These are phyloP conservation scores for Venturia carpophila DNA, from an alignment of 2,329 filamentous ascomycete genomes.

Conservation along the genomic window DNA sequence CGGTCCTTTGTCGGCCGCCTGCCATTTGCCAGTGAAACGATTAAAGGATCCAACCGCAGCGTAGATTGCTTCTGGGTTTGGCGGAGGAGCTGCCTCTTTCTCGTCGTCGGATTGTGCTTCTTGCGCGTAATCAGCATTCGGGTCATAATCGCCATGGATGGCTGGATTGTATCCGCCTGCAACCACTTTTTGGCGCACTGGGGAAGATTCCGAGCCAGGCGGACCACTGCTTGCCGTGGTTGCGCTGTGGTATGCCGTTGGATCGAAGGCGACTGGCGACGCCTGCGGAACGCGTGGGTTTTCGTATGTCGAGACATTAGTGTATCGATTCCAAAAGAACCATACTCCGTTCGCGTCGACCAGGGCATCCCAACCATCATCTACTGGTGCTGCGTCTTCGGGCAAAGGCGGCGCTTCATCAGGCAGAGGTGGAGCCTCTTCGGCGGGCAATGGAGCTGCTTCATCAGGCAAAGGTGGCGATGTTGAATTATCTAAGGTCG, in stretches of 20 bases:
- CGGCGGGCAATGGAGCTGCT: conserved; percentile 21
- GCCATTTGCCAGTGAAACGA: conserved; percentile 79
- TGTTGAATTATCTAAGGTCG: conserved; percentile 8
- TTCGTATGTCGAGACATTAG: conserved; percentile 69
- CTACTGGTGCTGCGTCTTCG: conserved; percentile 40
- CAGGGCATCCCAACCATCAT: conserved; percentile 71
- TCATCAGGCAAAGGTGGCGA: conserved; percentile 5
- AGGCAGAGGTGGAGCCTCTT: conserved; percentile 27
- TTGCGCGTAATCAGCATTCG: conserved; percentile 82
- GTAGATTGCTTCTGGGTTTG: conserved; percentile 43
- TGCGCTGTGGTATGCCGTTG: conserved; percentile 18
- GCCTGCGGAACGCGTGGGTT: conserved; percentile 63
- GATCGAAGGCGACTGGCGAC: conserved; percentile 25
- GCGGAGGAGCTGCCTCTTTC: conserved; percentile 28
- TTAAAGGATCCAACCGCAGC: conserved; percentile 73
- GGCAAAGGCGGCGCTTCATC: conserved; percentile 38
- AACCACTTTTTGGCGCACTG: conserved; percentile 27
- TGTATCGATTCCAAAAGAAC: conserved; percentile 82
- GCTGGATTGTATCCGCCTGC: conserved; percentile 86
- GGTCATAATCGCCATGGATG: conserved; percentile 94
- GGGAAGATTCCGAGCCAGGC: conserved; percentile 24
- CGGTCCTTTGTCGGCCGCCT: conserved; percentile 57
- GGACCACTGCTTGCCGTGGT: conserved; percentile 10
- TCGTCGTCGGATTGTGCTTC: conserved; percentile 35
- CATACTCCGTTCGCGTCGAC: conserved; percentile 66